phyloP scores from a whole-genome alignment of 176 grass and related monocot genomes.

The Saccharum spontaneum region DNA sequence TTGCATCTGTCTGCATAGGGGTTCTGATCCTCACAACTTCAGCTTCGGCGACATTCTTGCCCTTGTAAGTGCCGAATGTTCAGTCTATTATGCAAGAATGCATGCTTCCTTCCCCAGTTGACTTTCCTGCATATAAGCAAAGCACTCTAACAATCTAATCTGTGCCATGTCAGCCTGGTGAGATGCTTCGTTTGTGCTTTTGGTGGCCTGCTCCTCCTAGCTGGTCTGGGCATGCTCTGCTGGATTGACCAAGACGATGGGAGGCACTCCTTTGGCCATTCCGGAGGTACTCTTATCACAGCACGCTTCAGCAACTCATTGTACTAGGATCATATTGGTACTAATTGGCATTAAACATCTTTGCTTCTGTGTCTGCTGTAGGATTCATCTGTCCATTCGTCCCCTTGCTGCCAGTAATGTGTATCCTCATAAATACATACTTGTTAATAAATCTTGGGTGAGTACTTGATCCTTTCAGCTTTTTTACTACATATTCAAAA shows the following conservation, averaged over 20 bases:
- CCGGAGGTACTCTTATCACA: constrained; percentile 54
- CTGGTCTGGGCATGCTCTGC: constrained; percentile 51
- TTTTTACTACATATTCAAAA: neutral
- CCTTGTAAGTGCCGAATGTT: constrained; percentile 54
- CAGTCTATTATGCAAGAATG: neutral
- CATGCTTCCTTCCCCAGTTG: neutral
- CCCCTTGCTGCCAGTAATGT: constrained; percentile 69
- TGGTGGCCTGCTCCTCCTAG: constrained; percentile 60
- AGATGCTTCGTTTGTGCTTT: constrained; percentile 40
- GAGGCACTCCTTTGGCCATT: constrained; percentile 70
- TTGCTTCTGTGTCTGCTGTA: constrained; percentile 24
- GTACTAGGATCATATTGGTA: neutral
- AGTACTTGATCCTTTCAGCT: neutral
- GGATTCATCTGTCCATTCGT: constrained; percentile 80
- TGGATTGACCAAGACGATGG: constrained; percentile 75
- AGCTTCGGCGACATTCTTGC: constrained; percentile 66
- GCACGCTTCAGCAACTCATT: neutral
- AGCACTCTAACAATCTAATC: constrained; percentile 21
- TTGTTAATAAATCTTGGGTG: constrained; percentile 74
- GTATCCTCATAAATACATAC: constrained; percentile 79
- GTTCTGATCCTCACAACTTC: constrained; percentile 72
- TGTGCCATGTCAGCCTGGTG: constrained; percentile 32
- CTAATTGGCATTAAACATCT: neutral
- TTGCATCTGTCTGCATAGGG: constrained; percentile 66
- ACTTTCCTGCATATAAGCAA: neutral